phyloP scores from a whole-genome alignment of 345 rosid species.

The Streptanthus diversifolius region DNA sequence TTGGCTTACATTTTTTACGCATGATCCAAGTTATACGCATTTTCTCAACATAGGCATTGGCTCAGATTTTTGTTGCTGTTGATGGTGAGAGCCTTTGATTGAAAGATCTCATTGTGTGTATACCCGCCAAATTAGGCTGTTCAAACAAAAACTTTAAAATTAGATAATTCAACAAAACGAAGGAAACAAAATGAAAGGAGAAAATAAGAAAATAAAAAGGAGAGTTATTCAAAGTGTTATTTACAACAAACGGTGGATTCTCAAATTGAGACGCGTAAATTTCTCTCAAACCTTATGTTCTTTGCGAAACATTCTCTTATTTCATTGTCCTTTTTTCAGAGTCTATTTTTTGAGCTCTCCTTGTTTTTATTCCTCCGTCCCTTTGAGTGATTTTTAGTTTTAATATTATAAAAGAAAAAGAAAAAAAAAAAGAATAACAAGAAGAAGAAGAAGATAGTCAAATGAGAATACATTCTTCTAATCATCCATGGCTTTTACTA shows the following conservation, averaged over 20 bases:
- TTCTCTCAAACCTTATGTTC: slow-evolving; percentile 30
- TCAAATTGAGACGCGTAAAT: slow-evolving; percentile 22
- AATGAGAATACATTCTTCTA: slow-evolving; percentile 25
- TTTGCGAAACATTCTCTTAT: slow-evolving; percentile 19
- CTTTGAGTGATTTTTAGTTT: neutral
- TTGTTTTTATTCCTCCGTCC: slow-evolving; percentile 16
- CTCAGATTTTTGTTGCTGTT: neutral
- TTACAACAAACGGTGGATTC: slow-evolving; percentile 17
- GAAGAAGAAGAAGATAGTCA: neutral
- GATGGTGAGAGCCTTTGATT: slow-evolving; percentile 7
- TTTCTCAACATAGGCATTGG: neutral
- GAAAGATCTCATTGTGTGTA: slow-evolving; percentile 6
- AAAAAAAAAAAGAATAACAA: neutral
- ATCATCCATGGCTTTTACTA: slow-evolving; percentile 23
- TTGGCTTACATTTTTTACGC: neutral
- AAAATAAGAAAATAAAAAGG: neutral
- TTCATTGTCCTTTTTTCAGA: neutral
- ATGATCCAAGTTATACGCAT: neutral
- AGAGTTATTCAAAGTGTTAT: slow-evolving; percentile 5
- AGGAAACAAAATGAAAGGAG: slow-evolving; percentile 5
- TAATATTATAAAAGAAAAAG: neutral
- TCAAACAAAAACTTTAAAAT: slow-evolving; percentile 20
- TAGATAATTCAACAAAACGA: slow-evolving; percentile 18
- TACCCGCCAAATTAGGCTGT: slow-evolving; percentile 32
- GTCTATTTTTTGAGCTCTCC: slow-evolving; percentile 16